Conservation (phyloP, 1,284 basidiomycete species). For the Boletus calvinii region DNA sequence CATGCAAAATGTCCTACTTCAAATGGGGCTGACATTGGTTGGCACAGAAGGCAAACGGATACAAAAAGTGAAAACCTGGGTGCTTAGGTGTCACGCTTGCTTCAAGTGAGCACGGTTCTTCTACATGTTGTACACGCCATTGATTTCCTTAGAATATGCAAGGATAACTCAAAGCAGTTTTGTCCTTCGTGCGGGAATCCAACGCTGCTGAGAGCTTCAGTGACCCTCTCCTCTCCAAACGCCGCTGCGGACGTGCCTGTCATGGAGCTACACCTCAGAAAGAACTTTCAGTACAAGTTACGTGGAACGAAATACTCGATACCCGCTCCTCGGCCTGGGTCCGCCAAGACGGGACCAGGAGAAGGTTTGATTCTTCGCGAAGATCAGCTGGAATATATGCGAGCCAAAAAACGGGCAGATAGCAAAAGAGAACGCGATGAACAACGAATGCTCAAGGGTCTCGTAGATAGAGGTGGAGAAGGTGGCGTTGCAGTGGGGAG, state of each 20-base stretch:
- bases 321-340: constrained; percentile 87
- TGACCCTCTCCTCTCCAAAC: constrained; percentile 74
- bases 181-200: constrained; percentile 97
- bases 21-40: constrained; percentile 93
- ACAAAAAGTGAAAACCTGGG: constrained; percentile 92
- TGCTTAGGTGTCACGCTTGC: constrained; percentile 96
- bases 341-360: constrained; percentile 78
- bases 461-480: constrained; percentile 51
- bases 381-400: constrained; percentile 85
- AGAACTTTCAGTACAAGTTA: constrained; percentile 92
- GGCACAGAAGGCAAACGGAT: constrained; percentile 91
- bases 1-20: constrained; percentile 96
- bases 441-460: constrained; percentile 64
- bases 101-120: constrained; percentile 80
- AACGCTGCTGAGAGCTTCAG: constrained; percentile 87
- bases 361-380: constrained; percentile 86
- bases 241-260: constrained; percentile 58
- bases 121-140: not conserved
- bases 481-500: constrained; percentile 59
- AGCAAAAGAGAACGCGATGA: constrained; percentile 78
- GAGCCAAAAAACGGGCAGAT: constrained; percentile 76
- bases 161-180: constrained; percentile 93
- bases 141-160: constrained; percentile 74
- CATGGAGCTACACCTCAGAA: constrained; percentile 87
- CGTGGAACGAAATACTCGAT: constrained; percentile 95